phyloP scores from a whole-genome alignment of 2,329 filamentous ascomycete species.

The Ceratocystis diversiconidia region DNA sequence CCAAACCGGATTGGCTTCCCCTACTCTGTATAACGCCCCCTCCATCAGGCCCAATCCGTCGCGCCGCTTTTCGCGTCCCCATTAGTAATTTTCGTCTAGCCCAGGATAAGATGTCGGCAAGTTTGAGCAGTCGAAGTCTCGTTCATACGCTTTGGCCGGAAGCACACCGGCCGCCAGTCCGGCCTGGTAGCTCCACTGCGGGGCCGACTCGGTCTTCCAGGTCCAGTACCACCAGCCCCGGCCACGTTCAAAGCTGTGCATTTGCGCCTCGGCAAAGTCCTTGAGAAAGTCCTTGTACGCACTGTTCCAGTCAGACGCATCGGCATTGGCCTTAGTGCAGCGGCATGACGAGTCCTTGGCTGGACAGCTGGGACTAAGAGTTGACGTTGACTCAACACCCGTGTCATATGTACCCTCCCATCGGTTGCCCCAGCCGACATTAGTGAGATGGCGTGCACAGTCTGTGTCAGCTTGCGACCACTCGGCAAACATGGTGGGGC shows the following conservation, averaged over 20 bases:
- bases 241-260: conserved; percentile 81
- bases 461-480: conserved; percentile 98
- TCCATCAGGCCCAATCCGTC: neutral
- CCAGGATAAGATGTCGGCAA: conserved; percentile 41
- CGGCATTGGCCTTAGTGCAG: conserved; percentile 63
- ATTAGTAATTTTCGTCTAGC: conserved; percentile 31
- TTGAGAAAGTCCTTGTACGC: conserved; percentile 74
- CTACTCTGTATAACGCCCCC: neutral
- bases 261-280: conserved; percentile 91
- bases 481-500: conserved; percentile 87
- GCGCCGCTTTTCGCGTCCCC: neutral
- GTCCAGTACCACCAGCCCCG: conserved; percentile 99
- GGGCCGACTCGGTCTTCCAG: conserved; percentile 74
- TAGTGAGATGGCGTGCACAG: conserved; percentile 75
- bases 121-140: conserved; percentile 52
- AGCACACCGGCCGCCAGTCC: conserved; percentile 66
- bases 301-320: conserved; percentile 49
- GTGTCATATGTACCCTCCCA: conserved; percentile 81
- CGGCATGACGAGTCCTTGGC: conserved; percentile 49
- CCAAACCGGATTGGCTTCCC: no score
- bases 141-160: conserved; percentile 57
- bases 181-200: conserved; percentile 85
- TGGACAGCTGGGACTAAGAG: conserved; percentile 63
- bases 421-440: conserved; percentile 73
- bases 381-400: conserved; percentile 44